Evolutionary conservation across 2,329 filamentous ascomycete genomes (phyloP).

Genomic region (Fusarium robinianum): DNA sequence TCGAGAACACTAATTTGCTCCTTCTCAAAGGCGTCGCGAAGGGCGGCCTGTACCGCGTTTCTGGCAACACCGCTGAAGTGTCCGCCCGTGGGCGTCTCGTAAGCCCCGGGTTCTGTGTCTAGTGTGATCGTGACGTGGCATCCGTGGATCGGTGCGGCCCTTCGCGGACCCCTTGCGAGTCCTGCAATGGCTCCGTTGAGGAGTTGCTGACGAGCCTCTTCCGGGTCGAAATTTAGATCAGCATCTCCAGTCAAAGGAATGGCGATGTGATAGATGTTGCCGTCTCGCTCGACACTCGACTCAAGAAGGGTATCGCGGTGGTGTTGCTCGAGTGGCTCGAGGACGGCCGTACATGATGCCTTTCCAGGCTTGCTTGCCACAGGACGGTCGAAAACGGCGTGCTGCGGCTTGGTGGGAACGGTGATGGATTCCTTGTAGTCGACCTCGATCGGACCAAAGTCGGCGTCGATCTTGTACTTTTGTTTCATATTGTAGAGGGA

Average conservation of each 20-base stretch:
- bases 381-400: conserved; percentile 73
- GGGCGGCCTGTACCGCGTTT: conserved; percentile 68
- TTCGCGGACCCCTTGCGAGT: conserved; percentile 80
- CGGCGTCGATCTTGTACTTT: conserved; percentile 83
- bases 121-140: conserved; percentile 73
- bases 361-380: conserved; percentile 80
- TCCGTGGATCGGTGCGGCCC: conserved; percentile 78
- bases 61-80: conserved; percentile 67
- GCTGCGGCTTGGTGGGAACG: conserved; percentile 58
- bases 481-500: conserved; percentile 85
- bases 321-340: conserved; percentile 63
- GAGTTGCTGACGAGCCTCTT: conserved; percentile 62
- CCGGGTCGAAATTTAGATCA: conserved; percentile 55
- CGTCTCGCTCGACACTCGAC: conserved; percentile 61
- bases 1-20: conserved; percentile 74
- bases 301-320: conserved; percentile 46
- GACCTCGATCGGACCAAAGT: conserved; percentile 91
- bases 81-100: conserved; percentile 65
- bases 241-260: conserved; percentile 54
- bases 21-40: conserved; percentile 63
- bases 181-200: conserved; percentile 82
- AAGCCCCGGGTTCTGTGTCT: conserved; percentile 61
- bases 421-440: conserved; percentile 88
- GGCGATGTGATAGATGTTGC: conserved; percentile 68
- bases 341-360: conserved; percentile 71